These are phyloP conservation scores for Schizosaccharomyces lindneri DNA, from an alignment of 805 yeast genomes.

Conservation along the genomic window DNA sequence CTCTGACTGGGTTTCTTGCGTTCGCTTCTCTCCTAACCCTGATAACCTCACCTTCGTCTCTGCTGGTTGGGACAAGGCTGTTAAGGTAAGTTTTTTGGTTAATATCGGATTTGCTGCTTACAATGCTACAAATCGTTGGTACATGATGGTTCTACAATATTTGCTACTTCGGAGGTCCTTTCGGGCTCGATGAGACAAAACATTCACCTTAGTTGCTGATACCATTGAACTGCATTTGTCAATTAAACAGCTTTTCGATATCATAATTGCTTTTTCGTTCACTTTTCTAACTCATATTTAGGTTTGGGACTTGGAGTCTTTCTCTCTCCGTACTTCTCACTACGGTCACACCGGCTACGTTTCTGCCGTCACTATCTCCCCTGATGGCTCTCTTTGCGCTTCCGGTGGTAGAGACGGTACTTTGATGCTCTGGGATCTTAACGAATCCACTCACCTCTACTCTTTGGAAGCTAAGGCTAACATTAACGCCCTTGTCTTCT, in stretches of 20 bases:
- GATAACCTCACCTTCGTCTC: conserved; percentile 56
- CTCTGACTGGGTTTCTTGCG: conserved; percentile 97
- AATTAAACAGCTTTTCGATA: neutral
- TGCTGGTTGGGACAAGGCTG: conserved; percentile 96
- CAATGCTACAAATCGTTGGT: neutral
- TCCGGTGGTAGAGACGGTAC: conserved; percentile 99
- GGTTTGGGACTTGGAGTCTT: conserved; percentile 85
- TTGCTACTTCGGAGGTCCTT: conserved; percentile 95
- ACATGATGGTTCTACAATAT: conserved; percentile 57
- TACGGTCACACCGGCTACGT: conserved; percentile 99
- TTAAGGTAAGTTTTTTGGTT: conserved; percentile 60
- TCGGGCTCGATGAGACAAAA: conserved; percentile 64
- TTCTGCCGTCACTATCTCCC: conserved; percentile 88
- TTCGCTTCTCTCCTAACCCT: conserved; percentile 70
- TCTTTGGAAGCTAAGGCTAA: conserved; percentile 86
- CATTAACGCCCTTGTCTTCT: conserved; percentile 95
- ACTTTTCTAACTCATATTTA: conserved; percentile 15
- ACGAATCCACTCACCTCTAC: conserved; percentile 66
- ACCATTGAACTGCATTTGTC: neutral
- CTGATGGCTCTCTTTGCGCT: conserved; percentile 98
- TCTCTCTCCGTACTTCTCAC: conserved; percentile 79
- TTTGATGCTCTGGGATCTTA: conserved; percentile 94
- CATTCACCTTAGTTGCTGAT: conserved; percentile 30
- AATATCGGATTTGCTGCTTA: conserved; percentile 5
- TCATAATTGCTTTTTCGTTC: neutral